A percentile compares a stretch with the other conserved stretches of the same genome.
Evolutionary conservation across 371 early-diverging fungal genomes (phyloP).

Genomic region (Mortierella sp.): DNA sequence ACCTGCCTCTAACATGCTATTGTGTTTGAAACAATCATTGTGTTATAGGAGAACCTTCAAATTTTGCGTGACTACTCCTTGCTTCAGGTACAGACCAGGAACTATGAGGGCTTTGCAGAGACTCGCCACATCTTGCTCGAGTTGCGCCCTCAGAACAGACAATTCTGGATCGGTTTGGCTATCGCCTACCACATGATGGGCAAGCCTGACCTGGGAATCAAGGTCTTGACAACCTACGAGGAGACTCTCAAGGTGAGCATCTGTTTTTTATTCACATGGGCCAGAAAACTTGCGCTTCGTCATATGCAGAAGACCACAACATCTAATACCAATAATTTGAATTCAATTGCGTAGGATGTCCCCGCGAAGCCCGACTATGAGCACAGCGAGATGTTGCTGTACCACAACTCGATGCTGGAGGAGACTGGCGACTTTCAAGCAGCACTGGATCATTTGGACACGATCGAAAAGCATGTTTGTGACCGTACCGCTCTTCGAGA

Average conservation of each 20-base stretch:
- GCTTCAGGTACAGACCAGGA: slow-evolving; percentile 91
- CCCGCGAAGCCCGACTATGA: slow-evolving; percentile 72
- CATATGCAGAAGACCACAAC: background rate
- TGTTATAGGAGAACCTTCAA: slow-evolving; percentile 82
- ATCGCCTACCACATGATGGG: slow-evolving; percentile 87
- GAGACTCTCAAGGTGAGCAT: slow-evolving; percentile 75
- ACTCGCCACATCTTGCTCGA: slow-evolving; percentile 79
- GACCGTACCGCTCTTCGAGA: slow-evolving; percentile 83
- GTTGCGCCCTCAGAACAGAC: slow-evolving; percentile 76
- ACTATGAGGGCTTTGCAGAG: slow-evolving; percentile 87
- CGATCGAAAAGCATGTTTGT: slow-evolving; percentile 77
- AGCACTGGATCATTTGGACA: slow-evolving; percentile 83
- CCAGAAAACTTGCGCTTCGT: no score
- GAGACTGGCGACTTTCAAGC: slow-evolving; percentile 81
- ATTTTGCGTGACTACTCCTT: slow-evolving; percentile 91
- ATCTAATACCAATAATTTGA: background rate
- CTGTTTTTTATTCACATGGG: background rate
- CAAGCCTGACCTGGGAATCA: slow-evolving; percentile 81
- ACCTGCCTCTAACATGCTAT: background rate
- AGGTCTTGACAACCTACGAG: slow-evolving; percentile 78
- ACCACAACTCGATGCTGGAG: slow-evolving; percentile 83
- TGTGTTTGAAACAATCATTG: background rate
- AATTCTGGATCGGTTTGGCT: slow-evolving; percentile 91
- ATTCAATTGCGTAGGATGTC: slow-evolving; percentile 56
- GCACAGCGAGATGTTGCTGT: slow-evolving; percentile 84